A percentile compares a stretch with the other conserved stretches of the same genome.
These are phyloP conservation scores for Cyclostephanos invisitatus DNA, from an alignment of 108 stramenopile genomes.

Conservation along the genomic window DNA sequence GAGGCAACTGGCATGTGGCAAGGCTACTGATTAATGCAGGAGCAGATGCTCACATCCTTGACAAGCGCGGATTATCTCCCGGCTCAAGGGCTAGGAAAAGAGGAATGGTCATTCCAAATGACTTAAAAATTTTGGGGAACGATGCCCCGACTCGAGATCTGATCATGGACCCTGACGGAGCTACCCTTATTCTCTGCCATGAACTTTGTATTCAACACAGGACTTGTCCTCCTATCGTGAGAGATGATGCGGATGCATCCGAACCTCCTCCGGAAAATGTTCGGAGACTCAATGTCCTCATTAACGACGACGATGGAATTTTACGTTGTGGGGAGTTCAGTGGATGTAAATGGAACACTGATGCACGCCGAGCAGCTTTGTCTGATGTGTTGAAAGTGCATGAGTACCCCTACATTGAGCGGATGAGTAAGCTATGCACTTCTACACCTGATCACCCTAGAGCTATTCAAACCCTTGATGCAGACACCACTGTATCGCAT, in stretches of 20 bases:
- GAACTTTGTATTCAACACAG: slow-evolving; percentile 80
- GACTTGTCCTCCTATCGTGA: slow-evolving; percentile 82
- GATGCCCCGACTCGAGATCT: slow-evolving; percentile 69
- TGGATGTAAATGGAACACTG: slow-evolving; percentile 66
- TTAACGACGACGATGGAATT: slow-evolving; percentile 82
- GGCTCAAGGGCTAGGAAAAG: slow-evolving; percentile 75
- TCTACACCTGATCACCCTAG: slow-evolving; percentile 82
- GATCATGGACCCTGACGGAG: slow-evolving; percentile 81
- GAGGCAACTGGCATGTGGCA: slow-evolving; percentile 84
- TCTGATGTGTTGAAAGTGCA: slow-evolving; percentile 88
- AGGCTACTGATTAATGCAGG: slow-evolving; percentile 70
- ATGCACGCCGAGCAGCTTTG: slow-evolving; percentile 77
- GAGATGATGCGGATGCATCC: slow-evolving; percentile 55
- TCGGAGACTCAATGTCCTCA: slow-evolving; percentile 75
- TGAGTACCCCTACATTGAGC: slow-evolving; percentile 89
- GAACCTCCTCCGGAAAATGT: slow-evolving; percentile 91
- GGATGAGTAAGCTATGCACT: slow-evolving; percentile 74
- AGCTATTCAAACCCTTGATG: slow-evolving; percentile 82
- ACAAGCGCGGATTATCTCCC: slow-evolving; percentile 81
- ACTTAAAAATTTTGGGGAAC: slow-evolving; percentile 61
- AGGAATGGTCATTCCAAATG: slow-evolving; percentile 85
- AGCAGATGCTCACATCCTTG: slow-evolving; percentile 58
- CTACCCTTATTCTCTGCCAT: slow-evolving; percentile 76
- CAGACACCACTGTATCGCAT: slow-evolving; percentile 83
- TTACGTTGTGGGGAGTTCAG: slow-evolving; percentile 76